Evolutionary conservation across 2,329 filamentous ascomycete genomes (phyloP).

Genomic region (Keithomyces neogunnii): DNA sequence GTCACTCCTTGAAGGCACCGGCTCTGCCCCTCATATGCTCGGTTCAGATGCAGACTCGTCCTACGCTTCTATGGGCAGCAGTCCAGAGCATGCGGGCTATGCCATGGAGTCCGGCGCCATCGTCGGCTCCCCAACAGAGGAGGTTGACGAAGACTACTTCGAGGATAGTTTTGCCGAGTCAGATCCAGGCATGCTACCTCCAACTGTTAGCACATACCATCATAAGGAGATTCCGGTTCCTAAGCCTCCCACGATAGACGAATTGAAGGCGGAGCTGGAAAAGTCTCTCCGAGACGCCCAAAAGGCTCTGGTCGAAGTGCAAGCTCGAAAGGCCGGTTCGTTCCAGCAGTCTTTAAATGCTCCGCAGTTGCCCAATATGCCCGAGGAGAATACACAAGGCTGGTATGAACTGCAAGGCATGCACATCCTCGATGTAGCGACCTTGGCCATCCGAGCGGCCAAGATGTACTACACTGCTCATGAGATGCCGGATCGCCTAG

Average conservation of each 20-base stretch:
- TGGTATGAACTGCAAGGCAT: constrained; percentile 88
- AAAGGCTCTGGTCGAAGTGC: constrained; percentile 56
- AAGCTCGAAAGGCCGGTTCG: constrained; percentile 24
- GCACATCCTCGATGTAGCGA: constrained; percentile 86
- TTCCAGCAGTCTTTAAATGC: constrained; percentile 19
- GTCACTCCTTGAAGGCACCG: constrained; percentile 35
- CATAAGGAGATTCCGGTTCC: constrained; percentile 73
- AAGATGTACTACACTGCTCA: constrained; percentile 96
- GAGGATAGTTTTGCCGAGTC: constrained; percentile 53
- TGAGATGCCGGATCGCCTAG: constrained; percentile 75
- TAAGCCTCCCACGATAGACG: constrained; percentile 73
- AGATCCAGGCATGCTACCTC: constrained; percentile 80
- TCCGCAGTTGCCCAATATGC: constrained; percentile 28
- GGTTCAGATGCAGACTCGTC: constrained; percentile 48
- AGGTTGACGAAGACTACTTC: constrained; percentile 36
- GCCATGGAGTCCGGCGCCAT: constrained; percentile 27
- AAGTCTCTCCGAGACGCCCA: constrained; percentile 61
- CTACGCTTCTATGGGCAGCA: constrained; percentile 51
- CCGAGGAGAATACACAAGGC: constrained; percentile 45
- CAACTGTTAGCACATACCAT: constrained; percentile 93
- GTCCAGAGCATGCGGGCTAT: constrained; percentile 42
- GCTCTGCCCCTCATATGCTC: constrained; percentile 27
- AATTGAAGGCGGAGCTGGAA: constrained; percentile 62
- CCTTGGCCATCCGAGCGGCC: constrained; percentile 87
- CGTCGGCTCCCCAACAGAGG: constrained; percentile 40